phyloP scores from a whole-genome alignment of 495 filamentous ascomycete species.

The Lindgomyces ingoldianus region DNA sequence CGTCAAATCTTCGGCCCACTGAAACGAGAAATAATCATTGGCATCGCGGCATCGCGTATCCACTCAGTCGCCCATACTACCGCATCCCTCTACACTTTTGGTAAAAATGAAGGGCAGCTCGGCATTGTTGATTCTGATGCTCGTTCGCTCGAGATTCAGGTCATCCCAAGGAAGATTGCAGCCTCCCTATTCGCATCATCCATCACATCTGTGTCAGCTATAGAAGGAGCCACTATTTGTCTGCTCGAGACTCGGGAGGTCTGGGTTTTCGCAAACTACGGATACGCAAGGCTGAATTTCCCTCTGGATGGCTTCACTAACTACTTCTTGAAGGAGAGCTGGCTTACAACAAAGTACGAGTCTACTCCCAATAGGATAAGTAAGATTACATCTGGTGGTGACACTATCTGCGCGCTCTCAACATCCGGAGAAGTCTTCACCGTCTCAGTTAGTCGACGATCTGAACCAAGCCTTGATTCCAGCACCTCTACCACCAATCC shows the following conservation, averaged over 20 bases:
- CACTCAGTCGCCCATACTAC: slow-evolving; percentile 88
- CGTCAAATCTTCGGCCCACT: slow-evolving; percentile 88
- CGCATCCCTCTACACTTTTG: slow-evolving; percentile 85
- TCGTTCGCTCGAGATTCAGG: slow-evolving; percentile 79
- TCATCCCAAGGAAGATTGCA: slow-evolving; percentile 79
- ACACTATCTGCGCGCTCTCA: slow-evolving; percentile 85
- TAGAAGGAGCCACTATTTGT: slow-evolving; percentile 84
- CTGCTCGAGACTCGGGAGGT: slow-evolving; percentile 85
- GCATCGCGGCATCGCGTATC: slow-evolving; percentile 84
- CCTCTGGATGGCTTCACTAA: slow-evolving; percentile 71
- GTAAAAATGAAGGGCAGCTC: slow-evolving; percentile 93
- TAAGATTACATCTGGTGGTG: slow-evolving; percentile 79
- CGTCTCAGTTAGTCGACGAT: slow-evolving; percentile 65
- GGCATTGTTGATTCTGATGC: slow-evolving; percentile 94
- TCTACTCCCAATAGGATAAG: slow-evolving; percentile 62
- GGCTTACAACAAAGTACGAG: slow-evolving; percentile 69
- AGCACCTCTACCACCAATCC: slow-evolving; percentile 84
- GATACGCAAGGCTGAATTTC: slow-evolving; percentile 82
- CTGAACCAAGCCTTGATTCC: slow-evolving; percentile 56
- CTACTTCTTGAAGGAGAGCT: slow-evolving; percentile 64
- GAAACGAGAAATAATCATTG: slow-evolving; percentile 79
- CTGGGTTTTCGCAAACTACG: slow-evolving; percentile 90
- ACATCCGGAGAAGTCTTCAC: slow-evolving; percentile 84
- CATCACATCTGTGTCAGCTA: slow-evolving; percentile 80
- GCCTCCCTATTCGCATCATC: slow-evolving; percentile 78